Conservation (phyloP, 2,329 filamentous ascomycete species). For the Aspergillus pseudoviridinutans region DNA sequence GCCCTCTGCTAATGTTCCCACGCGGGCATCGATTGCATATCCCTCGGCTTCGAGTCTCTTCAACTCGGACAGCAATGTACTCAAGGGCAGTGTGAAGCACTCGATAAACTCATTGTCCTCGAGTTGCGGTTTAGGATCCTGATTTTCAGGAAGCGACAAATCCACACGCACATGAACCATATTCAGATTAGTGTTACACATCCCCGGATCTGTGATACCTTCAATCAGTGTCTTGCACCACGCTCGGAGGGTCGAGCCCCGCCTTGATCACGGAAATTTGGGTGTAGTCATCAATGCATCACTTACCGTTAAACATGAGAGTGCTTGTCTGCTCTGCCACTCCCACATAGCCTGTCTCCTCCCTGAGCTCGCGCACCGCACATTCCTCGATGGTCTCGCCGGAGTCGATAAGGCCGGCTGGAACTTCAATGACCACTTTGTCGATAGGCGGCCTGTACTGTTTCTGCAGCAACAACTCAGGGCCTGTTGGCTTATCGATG, state of each 20-base stretch:
- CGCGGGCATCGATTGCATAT: conserved; percentile 73
- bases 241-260: not conserved
- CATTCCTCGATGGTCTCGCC: conserved; percentile 54
- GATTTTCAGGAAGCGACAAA: conserved; percentile 64
- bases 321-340: conserved; percentile 39
- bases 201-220: conserved; percentile 41
- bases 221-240: not conserved
- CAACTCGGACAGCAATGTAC: conserved; percentile 62
- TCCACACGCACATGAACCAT: conserved; percentile 70
- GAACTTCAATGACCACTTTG: conserved; percentile 57
- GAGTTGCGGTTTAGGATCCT: conserved; percentile 63
- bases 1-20: conserved; percentile 74
- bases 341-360: conserved; percentile 61
- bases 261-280: not conserved
- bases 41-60: conserved; percentile 65
- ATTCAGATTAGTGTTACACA: conserved; percentile 48
- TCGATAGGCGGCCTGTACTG: conserved; percentile 59
- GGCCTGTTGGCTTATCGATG: conserved; percentile 50
- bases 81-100: conserved; percentile 65
- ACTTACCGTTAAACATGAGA: conserved; percentile 45
- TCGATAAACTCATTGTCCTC: conserved; percentile 83
- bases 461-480: conserved; percentile 51
- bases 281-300: not conserved
- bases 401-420: conserved; percentile 57
- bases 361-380: conserved; percentile 56